These are phyloP conservation scores for Ogataea pilisensis DNA, from an alignment of 805 yeast species.

Conservation along the genomic window DNA sequence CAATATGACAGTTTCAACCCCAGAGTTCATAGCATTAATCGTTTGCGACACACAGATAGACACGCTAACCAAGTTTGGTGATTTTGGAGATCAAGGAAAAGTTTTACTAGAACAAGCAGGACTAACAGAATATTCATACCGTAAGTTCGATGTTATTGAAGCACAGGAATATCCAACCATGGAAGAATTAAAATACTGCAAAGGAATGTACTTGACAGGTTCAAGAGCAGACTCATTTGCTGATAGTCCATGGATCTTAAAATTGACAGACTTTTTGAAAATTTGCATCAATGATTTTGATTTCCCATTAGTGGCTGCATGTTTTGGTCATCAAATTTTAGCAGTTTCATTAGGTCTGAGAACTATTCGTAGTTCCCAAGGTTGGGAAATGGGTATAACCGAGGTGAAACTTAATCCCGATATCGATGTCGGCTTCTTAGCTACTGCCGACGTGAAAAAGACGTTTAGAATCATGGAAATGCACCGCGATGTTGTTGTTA, in stretches of 20 bases:
- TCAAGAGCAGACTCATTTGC: conserved; percentile 46
- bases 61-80: conserved; percentile 34
- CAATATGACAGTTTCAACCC: conserved; percentile 7
- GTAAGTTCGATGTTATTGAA: conserved; percentile 36
- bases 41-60: conserved; percentile 13
- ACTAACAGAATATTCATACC: conserved; percentile 18
- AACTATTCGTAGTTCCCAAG: conserved; percentile 53
- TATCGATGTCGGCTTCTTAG: conserved; percentile 5
- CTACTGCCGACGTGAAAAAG: conserved; percentile 7
- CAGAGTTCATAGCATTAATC: conserved; percentile 11
- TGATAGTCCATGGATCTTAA: conserved; percentile 38
- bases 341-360: conserved; percentile 60
- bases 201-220: conserved; percentile 50
- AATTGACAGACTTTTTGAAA: conserved; percentile 34
- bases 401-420: conserved; percentile 42
- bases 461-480: conserved; percentile 44
- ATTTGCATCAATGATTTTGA: conserved; percentile 12
- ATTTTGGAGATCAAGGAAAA: conserved; percentile 47
- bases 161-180: conserved; percentile 19
- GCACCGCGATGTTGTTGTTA: conserved; percentile 48
- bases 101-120: conserved; percentile 30
- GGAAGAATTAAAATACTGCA: conserved; percentile 25
- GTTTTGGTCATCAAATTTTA: conserved; percentile 86
- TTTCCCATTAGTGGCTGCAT: conserved; percentile 63
- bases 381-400: conserved; percentile 72